These are phyloP conservation scores for Phialophora tarda DNA, from an alignment of 2,329 filamentous ascomycete genomes.

Conservation along the genomic window DNA sequence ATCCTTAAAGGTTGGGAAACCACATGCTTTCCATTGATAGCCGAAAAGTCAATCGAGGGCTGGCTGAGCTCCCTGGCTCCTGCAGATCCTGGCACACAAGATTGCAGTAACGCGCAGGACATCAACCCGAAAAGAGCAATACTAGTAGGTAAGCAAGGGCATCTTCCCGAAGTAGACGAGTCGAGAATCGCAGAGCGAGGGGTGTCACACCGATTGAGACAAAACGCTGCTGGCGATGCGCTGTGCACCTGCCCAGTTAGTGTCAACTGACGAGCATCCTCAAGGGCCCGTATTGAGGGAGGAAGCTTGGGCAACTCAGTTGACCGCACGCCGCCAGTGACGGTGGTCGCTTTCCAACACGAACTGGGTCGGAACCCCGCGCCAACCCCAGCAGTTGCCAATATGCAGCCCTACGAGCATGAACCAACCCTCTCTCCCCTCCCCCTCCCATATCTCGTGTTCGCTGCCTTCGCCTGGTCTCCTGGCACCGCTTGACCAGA, in stretches of 20 bases:
- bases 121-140: constrained; percentile 12
- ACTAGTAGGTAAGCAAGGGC: background rate
- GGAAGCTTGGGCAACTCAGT: background rate
- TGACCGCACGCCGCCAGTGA: background rate
- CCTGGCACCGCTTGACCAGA: background rate
- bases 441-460: constrained; percentile 11
- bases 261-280: background rate
- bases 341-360: background rate
- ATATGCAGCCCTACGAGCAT: constrained; percentile 16
- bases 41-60: constrained; percentile 19
- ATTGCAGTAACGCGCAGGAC: constrained; percentile 1
- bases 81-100: constrained; percentile 13
- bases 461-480: constrained; percentile 2
- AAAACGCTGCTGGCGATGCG: background rate
- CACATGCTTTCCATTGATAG: constrained; percentile 15
- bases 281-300: background rate
- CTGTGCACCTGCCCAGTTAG: background rate
- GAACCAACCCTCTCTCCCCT: background rate
- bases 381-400: background rate
- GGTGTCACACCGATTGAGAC: background rate
- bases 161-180: constrained; percentile 4
- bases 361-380: constrained; percentile 11
- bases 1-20: background rate
- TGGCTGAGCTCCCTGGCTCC: constrained; percentile 12
- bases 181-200: background rate